phyloP scores from a whole-genome alignment of 1,139 yeast species.

The Taphrina flavorubra region DNA sequence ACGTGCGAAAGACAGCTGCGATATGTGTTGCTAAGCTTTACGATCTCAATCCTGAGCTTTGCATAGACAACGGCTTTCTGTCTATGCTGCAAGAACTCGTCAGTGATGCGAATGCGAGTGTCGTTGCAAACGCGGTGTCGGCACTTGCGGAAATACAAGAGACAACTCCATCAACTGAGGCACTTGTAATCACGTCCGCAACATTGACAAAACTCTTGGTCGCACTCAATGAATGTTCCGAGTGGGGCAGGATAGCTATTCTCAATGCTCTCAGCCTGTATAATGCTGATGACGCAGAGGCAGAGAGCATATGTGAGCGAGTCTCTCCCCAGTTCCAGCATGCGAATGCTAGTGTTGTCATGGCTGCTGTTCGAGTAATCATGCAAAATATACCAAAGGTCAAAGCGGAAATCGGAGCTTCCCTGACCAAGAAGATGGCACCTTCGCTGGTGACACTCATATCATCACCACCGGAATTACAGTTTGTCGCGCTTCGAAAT shows the following conservation, averaged over 20 bases:
- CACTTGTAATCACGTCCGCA: conserved; percentile 56
- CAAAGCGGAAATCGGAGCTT: conserved; percentile 56
- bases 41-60: conserved; percentile 79
- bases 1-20: conserved; percentile 96
- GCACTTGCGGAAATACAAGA: conserved; percentile 83
- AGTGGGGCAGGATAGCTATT: conserved; percentile 96
- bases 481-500: conserved; percentile 90
- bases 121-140: conserved; percentile 85
- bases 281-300: conserved; percentile 64
- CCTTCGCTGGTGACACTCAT: conserved; percentile 86
- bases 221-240: conserved; percentile 95
- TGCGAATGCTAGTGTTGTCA: conserved; percentile 93
- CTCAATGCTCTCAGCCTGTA: conserved; percentile 81
- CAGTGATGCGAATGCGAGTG: conserved; percentile 94
- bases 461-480: conserved; percentile 90
- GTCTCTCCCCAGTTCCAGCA: conserved; percentile 96
- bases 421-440: conserved; percentile 72
- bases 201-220: conserved; percentile 70
- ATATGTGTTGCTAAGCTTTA: conserved; percentile 95
- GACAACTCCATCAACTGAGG: conserved; percentile 62
- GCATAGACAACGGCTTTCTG: conserved; percentile 86
- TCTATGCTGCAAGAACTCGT: conserved; percentile 71
- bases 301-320: conserved; percentile 84
- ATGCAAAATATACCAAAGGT: conserved; percentile 70
- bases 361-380: conserved; percentile 82